Evolutionary conservation across 257 asterid species (phyloP).

Genomic region (Solanum paucissectum): DNA sequence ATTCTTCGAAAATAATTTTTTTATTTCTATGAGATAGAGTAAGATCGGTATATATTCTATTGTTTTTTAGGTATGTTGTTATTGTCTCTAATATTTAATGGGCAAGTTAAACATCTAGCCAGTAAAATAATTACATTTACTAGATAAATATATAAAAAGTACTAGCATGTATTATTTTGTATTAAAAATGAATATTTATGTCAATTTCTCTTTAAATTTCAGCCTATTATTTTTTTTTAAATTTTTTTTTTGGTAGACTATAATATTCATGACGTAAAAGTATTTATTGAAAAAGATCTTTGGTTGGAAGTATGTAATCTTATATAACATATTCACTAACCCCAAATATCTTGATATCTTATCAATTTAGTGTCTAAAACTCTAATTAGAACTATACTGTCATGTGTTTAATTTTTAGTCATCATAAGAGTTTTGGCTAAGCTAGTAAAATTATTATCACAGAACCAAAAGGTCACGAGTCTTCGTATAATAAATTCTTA

Average conservation of each 20-base stretch:
- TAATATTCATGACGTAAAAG: not conserved
- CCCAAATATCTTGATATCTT: not conserved
- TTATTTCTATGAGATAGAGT: not conserved
- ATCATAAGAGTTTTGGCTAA: not conserved
- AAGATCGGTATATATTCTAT: not conserved
- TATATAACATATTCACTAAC: not conserved
- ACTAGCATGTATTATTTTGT: not conserved
- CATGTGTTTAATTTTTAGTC: not conserved
- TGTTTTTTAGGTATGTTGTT: not conserved
- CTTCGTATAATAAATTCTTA: fast-evolving
- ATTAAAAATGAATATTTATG: not conserved
- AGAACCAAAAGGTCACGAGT: not conserved
- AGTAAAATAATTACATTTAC: not conserved
- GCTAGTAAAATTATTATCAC: too few species aligned
- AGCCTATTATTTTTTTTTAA: not conserved
- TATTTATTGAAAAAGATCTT: not conserved
- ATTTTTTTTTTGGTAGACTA: not conserved
- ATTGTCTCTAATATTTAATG: not conserved
- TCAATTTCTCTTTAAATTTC: not conserved
- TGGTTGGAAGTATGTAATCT: not conserved
- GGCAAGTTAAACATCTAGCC: not conserved
- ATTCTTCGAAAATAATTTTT: not conserved
- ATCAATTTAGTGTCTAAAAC: not conserved
- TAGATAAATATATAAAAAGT: not conserved
- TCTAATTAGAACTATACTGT: not conserved